A percentile compares a stretch with the other conserved stretches of the same genome.
phyloP scores from a whole-genome alignment of 495 filamentous ascomycete species.

The Trichoderma gamsii region DNA sequence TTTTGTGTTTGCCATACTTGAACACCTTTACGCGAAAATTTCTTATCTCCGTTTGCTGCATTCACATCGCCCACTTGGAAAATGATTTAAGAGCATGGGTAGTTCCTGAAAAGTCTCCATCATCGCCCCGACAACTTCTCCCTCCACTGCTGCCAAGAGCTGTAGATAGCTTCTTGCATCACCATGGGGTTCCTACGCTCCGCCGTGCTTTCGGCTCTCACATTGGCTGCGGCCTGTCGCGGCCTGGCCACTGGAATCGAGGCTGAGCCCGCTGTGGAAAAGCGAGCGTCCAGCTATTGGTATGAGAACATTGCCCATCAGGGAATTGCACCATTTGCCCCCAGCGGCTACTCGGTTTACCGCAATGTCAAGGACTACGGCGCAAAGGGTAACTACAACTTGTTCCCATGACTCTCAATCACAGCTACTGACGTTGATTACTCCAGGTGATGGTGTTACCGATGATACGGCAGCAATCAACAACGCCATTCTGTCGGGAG shows the following conservation, averaged over 20 bases:
- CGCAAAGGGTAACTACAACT: conserved; percentile 39
- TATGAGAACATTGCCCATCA: conserved; percentile 16
- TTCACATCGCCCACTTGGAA: background rate
- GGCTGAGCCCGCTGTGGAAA: conserved; percentile 13
- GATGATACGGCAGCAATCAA: conserved; percentile 32
- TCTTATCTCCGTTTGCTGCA: background rate
- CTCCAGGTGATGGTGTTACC: conserved; percentile 1
- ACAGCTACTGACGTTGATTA: background rate
- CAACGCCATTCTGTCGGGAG: conserved; percentile 12
- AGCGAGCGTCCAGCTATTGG: conserved; percentile 15
- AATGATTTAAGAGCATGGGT: conserved; percentile 4
- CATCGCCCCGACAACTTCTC: background rate
- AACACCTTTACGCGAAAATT: background rate
- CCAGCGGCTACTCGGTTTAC: conserved; percentile 61
- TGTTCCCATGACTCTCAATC: background rate
- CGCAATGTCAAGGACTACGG: conserved; percentile 85
- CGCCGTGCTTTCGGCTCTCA: conserved; percentile 13
- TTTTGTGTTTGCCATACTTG: background rate
- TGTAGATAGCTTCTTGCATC: conserved; percentile 12
- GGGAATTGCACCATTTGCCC: conserved; percentile 1
- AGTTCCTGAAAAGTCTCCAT: background rate
- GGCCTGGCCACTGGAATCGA: background rate
- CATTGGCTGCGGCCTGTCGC: conserved; percentile 10
- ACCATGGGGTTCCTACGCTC: conserved; percentile 16
- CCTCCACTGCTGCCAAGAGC: conserved; percentile 10